Conservation (phyloP, 139 green algal genomes). For the Chlorella sp. region DNA sequence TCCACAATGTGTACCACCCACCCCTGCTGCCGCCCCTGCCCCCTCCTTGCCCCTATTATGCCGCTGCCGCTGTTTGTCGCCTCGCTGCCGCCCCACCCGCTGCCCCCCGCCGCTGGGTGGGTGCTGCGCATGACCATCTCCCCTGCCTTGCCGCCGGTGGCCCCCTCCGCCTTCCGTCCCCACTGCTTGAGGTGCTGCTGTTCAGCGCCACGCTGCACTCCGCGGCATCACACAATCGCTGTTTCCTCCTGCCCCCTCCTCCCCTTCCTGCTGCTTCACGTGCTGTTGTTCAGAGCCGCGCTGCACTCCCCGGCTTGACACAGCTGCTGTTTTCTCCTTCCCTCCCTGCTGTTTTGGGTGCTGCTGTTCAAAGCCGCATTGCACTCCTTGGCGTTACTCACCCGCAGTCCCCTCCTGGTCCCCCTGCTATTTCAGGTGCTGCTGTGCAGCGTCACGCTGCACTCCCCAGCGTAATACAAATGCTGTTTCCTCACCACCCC, state of each 20-base stretch:
- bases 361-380: conserved; percentile 90
- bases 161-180: too few relatives aligned
- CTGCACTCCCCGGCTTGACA: conserved; percentile 76
- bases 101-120: background rate
- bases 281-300: conserved; percentile 88
- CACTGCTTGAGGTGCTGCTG: conserved; percentile 76
- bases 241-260: too few relatives aligned
- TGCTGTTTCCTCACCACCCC: too few relatives aligned
- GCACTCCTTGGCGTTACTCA: conserved; percentile 75
- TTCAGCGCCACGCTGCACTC: conserved; percentile 90
- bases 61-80: background rate
- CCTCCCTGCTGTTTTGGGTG: too few relatives aligned
- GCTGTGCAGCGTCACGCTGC: conserved; percentile 87
- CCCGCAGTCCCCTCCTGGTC: too few relatives aligned
- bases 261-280: conserved; percentile 36
- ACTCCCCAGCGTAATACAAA: too few relatives aligned
- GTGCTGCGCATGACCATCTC: too few relatives aligned
- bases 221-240: too few relatives aligned
- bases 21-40: too few relatives aligned
- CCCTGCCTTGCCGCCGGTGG: too few relatives aligned
- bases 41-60: background rate
- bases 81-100: background rate
- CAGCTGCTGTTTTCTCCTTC: conserved; percentile 87
- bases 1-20: too few relatives aligned
- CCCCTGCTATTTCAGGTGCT: conserved; percentile 72